Percentiles rank a stretch among this genome's conserved stretches.
These are phyloP conservation scores for Fraxinus dipetala DNA, from an alignment of 305 asterid species.

Conservation along the genomic window DNA sequence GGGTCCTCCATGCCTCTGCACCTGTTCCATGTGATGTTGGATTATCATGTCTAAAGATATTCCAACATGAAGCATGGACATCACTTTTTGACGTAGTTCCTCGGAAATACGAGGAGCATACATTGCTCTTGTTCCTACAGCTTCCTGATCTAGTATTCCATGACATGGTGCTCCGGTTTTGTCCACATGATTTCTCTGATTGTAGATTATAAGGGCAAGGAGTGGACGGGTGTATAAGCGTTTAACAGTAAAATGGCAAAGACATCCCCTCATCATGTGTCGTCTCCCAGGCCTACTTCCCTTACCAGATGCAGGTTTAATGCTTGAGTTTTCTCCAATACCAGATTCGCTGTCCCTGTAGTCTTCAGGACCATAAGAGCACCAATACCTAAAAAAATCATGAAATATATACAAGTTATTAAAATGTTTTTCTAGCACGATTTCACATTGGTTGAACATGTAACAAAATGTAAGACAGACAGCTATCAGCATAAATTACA, in stretches of 20 bases:
- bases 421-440: background rate
- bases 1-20: slow-evolving; percentile 57
- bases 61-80: slow-evolving; percentile 50
- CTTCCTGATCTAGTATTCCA: slow-evolving; percentile 49
- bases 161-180: slow-evolving; percentile 53
- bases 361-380: slow-evolving; percentile 62
- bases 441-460: slow-evolving; percentile 7
- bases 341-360: slow-evolving; percentile 41
- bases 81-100: slow-evolving; percentile 52
- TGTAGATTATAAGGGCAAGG: slow-evolving; percentile 54
- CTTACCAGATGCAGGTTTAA: slow-evolving; percentile 48
- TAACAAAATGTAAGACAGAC: background rate
- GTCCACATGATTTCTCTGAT: slow-evolving; percentile 50
- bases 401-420: background rate
- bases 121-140: slow-evolving; percentile 60
- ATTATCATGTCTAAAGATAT: slow-evolving; percentile 41
- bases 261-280: slow-evolving; percentile 58
- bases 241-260: slow-evolving; percentile 54
- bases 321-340: slow-evolving; percentile 35
- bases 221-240: slow-evolving; percentile 50
- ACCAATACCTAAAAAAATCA: slow-evolving; percentile 46
- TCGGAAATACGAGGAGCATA: slow-evolving; percentile 59
- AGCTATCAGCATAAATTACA: background rate
- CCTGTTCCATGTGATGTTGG: slow-evolving; percentile 57
- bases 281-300: slow-evolving; percentile 61